These are phyloP conservation scores for Wallacemonas sp. DNA, from an alignment of 208 protist genomes.

Conservation along the genomic window DNA sequence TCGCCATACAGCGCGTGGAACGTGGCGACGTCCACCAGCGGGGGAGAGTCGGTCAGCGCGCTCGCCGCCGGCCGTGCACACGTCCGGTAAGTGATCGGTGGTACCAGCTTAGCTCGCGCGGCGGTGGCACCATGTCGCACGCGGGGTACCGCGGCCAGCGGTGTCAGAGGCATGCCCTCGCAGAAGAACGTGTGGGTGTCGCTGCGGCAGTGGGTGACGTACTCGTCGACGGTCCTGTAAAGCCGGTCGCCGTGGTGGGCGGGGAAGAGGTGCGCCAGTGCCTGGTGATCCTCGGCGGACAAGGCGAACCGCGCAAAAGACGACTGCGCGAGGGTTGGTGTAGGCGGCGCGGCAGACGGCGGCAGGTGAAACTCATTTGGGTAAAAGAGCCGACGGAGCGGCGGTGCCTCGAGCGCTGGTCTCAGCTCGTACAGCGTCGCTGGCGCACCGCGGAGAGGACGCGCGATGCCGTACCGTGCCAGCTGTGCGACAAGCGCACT, in stretches of 20 bases:
- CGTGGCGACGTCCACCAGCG: too few species aligned
- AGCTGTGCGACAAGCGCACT: too few species aligned
- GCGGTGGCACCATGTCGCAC: neutral
- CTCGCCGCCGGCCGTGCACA: too few species aligned
- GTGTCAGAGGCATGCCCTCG: conserved; percentile 45
- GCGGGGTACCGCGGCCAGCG: conserved; percentile 12
- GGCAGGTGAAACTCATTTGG: conserved; percentile 5
- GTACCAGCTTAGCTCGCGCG: too few species aligned
- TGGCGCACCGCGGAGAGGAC: too few species aligned
- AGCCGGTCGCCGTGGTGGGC: conserved; percentile 51
- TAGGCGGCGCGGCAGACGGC: neutral
- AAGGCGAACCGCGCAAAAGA: neutral
- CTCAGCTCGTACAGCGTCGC: conserved; percentile 4
- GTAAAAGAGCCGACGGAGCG: conserved; percentile 9
- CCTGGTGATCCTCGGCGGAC: conserved; percentile 36
- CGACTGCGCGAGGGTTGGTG: neutral
- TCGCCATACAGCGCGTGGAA: too few species aligned
- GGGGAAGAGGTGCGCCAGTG: conserved; percentile 61
- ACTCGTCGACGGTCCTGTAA: conserved; percentile 38
- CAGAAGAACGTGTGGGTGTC: conserved; percentile 65
- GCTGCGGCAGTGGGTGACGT: conserved; percentile 50
- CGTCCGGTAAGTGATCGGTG: too few species aligned
- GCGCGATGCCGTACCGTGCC: neutral
- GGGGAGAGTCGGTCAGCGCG: too few species aligned
- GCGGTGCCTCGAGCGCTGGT: neutral